A percentile compares a stretch with the other conserved stretches of the same genome.
phyloP scores from a whole-genome alignment of 73 alveolate species.

The Paraurostyla sp. region DNA sequence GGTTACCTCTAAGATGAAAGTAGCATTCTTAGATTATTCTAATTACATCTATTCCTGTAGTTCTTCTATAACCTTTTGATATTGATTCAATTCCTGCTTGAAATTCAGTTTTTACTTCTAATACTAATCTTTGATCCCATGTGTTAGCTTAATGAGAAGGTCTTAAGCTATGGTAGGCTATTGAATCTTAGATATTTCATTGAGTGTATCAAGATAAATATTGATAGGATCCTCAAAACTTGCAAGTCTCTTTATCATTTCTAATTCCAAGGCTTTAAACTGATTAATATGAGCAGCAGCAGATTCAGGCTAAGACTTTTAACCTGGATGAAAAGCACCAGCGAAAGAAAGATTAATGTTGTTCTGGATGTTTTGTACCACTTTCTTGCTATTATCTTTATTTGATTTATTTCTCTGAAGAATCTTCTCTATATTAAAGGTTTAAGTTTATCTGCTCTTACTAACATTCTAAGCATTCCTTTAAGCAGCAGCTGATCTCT shows the following conservation, averaged over 20 bases:
- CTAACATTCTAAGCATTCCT: too few relatives aligned
- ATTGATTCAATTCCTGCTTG: background rate
- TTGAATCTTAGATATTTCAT: background rate
- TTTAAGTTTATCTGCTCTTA: too few relatives aligned
- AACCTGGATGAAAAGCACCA: background rate
- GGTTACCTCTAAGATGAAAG: slow-evolving; percentile 1
- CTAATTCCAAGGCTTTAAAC: background rate
- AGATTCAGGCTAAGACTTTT: background rate
- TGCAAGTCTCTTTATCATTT: background rate
- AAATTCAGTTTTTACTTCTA: background rate
- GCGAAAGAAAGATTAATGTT: slow-evolving; percentile 29
- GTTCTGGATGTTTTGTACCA: slow-evolving; percentile 28
- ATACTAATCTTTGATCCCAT: background rate
- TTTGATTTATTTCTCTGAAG: slow-evolving; percentile 19
- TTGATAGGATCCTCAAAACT: background rate
- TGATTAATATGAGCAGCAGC: background rate
- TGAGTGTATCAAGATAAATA: background rate
- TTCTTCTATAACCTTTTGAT: slow-evolving; percentile 38
- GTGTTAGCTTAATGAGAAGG: background rate
- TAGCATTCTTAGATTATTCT: slow-evolving; percentile 32
- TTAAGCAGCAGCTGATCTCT: too few relatives aligned
- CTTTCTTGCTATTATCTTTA: slow-evolving; percentile 1
- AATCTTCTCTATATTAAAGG: too few relatives aligned
- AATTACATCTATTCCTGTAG: slow-evolving; percentile 8
- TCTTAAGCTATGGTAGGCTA: background rate